phyloP scores from a whole-genome alignment of 202 grass and related monocot genomes.

The Panicum hallii region DNA sequence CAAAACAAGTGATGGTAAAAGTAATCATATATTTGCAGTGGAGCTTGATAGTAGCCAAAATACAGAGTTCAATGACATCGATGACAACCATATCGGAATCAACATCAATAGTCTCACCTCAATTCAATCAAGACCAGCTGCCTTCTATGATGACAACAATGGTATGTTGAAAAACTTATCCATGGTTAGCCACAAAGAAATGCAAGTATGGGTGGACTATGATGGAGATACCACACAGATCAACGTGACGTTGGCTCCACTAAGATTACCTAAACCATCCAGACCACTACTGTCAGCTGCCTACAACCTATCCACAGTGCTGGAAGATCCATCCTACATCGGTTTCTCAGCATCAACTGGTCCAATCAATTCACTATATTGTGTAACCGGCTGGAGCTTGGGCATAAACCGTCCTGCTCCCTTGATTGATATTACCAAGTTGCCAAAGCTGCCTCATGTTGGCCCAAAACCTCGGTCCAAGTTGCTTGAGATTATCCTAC shows the following conservation, averaged over 20 bases:
- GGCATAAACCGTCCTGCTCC: constrained; percentile 20
- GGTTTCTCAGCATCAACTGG: constrained; percentile 53
- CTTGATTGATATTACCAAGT: not conserved
- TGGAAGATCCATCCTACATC: constrained; percentile 18
- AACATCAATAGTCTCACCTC: constrained; percentile 43
- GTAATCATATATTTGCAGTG: constrained; percentile 43
- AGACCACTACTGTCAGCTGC: constrained; percentile 28
- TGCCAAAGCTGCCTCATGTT: constrained; percentile 27
- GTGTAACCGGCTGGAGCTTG: constrained; percentile 46
- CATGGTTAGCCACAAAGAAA: constrained; percentile 21
- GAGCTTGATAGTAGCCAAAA: constrained; percentile 46
- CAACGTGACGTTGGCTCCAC: constrained; percentile 40
- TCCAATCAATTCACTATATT: constrained; percentile 11
- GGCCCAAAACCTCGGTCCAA: not conserved
- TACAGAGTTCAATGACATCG: constrained; percentile 33
- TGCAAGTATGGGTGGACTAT: constrained; percentile 51
- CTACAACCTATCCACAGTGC: constrained; percentile 34
- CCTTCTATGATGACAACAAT: constrained; percentile 25
- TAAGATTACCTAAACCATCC: constrained; percentile 5
- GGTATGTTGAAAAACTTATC: constrained; percentile 27
- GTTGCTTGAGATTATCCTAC: constrained; percentile 3
- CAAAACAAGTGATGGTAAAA: not conserved
- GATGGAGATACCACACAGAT: not conserved
- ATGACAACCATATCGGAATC: constrained; percentile 49
- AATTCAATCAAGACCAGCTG: not conserved